A percentile compares a stretch with the other conserved stretches of the same genome.
Conservation (phyloP, 2,329 filamentous ascomycete species). For the Ophiocordyceps australis region DNA sequence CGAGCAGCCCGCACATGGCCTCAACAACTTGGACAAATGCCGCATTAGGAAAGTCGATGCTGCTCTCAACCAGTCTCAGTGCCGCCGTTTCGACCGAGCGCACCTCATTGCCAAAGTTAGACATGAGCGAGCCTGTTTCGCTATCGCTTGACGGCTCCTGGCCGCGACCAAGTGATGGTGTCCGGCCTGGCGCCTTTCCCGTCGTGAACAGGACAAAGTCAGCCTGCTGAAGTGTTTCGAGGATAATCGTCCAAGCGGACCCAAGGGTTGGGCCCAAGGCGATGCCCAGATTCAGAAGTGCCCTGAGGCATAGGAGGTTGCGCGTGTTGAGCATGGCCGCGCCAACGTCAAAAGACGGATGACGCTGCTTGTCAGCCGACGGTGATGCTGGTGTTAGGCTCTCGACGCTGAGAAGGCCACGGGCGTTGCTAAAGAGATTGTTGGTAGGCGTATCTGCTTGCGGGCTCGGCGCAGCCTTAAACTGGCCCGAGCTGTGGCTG, state of each 20-base stretch:
- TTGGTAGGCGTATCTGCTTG: slow-evolving; percentile 28
- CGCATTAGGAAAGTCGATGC: slow-evolving; percentile 70
- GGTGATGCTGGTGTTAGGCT: slow-evolving; percentile 41
- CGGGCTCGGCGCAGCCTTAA: slow-evolving; percentile 23
- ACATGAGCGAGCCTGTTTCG: slow-evolving; percentile 30
- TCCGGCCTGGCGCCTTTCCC: slow-evolving; percentile 32
- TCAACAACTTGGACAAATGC: slow-evolving; percentile 62
- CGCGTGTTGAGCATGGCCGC: slow-evolving; percentile 55
- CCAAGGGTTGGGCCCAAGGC: slow-evolving; percentile 78
- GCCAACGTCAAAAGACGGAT: slow-evolving; percentile 36
- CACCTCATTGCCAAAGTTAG: slow-evolving; percentile 64
- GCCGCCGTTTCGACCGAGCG: slow-evolving; percentile 80
- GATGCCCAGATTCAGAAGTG: slow-evolving; percentile 87
- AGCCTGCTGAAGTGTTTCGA: slow-evolving; percentile 84
- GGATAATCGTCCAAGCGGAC: slow-evolving; percentile 72
- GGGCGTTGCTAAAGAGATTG: slow-evolving; percentile 51
- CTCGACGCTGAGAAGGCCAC: slow-evolving; percentile 57
- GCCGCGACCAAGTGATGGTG: slow-evolving; percentile 25
- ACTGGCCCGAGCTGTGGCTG: slow-evolving; percentile 30
- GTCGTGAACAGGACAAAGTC: slow-evolving; percentile 66
- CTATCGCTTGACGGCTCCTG: slow-evolving; percentile 27
- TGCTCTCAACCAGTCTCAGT: slow-evolving; percentile 76
- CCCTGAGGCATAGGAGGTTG: slow-evolving; percentile 78
- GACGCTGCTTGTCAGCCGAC: slow-evolving; percentile 38
- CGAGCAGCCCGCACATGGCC: slow-evolving; percentile 57